Base-by-base conservation (phyloP, 2,329 filamentous ascomycete genomes). In the Xylogone sp. region DNA sequence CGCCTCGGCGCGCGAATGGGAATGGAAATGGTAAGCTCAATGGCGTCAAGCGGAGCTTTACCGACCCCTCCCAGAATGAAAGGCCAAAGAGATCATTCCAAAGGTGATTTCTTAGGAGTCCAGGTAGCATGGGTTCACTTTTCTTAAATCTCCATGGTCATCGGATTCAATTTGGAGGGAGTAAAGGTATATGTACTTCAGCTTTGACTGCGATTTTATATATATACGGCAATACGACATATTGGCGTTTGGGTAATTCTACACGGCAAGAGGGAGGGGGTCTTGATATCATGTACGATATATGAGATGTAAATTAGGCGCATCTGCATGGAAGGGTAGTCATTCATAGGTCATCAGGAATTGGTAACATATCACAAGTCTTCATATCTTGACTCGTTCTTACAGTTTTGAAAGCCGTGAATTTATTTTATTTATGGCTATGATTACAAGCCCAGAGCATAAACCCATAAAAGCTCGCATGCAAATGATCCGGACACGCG, bases 21-120 rank as follows among this genome's bases (percentile, higher is more conserved):
- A 64, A 61, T 34, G 56, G 69, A 43, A 68, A 74, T 49, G 67
- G 61, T 21, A 65, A 72, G 49, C 62, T 59, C 21, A 56, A 57
- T 49, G 52, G 46, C n/a, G 59, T 47, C 43, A 65, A 63, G 48
- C 55, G 53, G 46, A 67, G 59, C 51, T 62, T 64, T 44, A 59
- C 48, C 42, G 57, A 63, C 22, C 60, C 59, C 7, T 27, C 57
- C 54, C 58, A 60, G 42, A 43, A 44, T 21, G 56, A 59, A 31
- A 34, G 53, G 31, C 47, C 58, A 20, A 56, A 56, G 46, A 62
- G 53, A 48, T 56, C 57, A 34, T 56, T 55, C n/a, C 55, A 48
- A 8, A 44, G 47, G 31, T 49, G 50, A 22, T 56, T 19, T 10
- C 8, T 45, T 16, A 43, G n/a, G 34, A 16, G 34, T 16, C 34